Conservation (phyloP, 2,329 filamentous ascomycete species). For the Apiospora aurea region DNA sequence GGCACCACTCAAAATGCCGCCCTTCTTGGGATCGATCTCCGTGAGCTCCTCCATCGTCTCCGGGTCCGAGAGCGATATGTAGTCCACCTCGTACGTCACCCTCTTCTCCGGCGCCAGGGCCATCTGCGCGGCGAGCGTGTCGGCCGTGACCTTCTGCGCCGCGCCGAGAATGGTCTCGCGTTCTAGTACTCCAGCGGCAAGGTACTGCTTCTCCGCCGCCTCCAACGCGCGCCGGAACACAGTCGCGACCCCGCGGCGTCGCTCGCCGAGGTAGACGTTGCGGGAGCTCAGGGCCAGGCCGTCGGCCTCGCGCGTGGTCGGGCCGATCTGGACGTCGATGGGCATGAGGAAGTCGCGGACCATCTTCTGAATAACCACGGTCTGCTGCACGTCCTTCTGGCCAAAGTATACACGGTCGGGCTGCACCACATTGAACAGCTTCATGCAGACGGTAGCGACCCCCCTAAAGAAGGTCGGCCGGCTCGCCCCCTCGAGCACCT, state of each 20-base stretch:
- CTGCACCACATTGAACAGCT: slow-evolving; percentile 83
- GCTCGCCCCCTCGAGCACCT: slow-evolving; percentile 82
- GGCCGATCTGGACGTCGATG: slow-evolving; percentile 74
- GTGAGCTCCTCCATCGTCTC: slow-evolving; percentile 82
- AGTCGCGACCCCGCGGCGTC: slow-evolving; percentile 74
- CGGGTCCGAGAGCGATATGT: slow-evolving; percentile 89
- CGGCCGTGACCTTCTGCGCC: slow-evolving; percentile 67
- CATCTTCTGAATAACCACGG: slow-evolving; percentile 85
- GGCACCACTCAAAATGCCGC: slow-evolving; percentile 88
- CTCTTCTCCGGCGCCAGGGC: slow-evolving; percentile 65
- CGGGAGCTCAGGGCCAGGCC: slow-evolving; percentile 90
- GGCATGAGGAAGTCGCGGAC: slow-evolving; percentile 87
- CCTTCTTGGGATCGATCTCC: slow-evolving; percentile 70
- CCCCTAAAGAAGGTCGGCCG: slow-evolving; percentile 96
- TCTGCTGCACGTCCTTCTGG: slow-evolving; percentile 98
- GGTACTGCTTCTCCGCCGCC: slow-evolving; percentile 74
- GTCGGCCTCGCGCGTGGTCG: slow-evolving; percentile 78
- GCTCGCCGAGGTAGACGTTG: slow-evolving; percentile 87
- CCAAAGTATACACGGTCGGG: slow-evolving; percentile 89
- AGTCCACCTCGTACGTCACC: slow-evolving; percentile 84
- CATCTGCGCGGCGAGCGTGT: slow-evolving; percentile 66
- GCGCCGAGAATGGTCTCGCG: slow-evolving; percentile 75
- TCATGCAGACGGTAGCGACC: slow-evolving; percentile 96
- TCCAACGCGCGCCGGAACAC: slow-evolving; percentile 75
- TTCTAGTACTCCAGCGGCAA: slow-evolving; percentile 53